Percentiles rank a stretch among this genome's conserved stretches.
phyloP scores from a whole-genome alignment of 1,139 yeast genomes.

The Sugiyamaella xylanicola region DNA sequence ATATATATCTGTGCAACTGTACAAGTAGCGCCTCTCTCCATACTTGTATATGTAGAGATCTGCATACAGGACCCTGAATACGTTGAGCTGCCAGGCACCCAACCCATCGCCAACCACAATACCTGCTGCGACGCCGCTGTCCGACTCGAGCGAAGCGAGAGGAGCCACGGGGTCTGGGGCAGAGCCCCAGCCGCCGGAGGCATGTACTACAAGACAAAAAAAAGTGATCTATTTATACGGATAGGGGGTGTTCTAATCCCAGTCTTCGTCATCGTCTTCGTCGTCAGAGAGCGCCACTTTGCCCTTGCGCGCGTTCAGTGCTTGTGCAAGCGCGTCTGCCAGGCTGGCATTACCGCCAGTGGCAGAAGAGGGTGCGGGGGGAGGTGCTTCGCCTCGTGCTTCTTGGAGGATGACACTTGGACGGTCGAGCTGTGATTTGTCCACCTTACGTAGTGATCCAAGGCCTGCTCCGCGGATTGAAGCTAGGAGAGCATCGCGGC shows the following conservation, averaged over 20 bases:
- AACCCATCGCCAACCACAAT: too few species aligned
- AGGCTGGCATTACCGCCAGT: slow-evolving; percentile 58
- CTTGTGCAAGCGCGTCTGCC: slow-evolving; percentile 88
- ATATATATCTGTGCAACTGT: too few species aligned
- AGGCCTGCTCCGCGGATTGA: slow-evolving; percentile 82
- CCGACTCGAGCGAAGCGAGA: background rate
- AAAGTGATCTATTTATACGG: background rate
- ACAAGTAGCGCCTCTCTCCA: too few species aligned
- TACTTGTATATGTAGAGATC: too few species aligned
- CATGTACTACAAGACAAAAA: background rate
- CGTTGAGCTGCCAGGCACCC: too few species aligned
- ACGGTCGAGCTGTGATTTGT: slow-evolving; percentile 77
- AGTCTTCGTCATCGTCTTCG: slow-evolving; percentile 76
- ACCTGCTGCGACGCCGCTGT: background rate
- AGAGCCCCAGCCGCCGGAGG: slow-evolving; percentile 11
- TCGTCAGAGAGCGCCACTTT: slow-evolving; percentile 85
- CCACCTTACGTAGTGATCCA: slow-evolving; percentile 69
- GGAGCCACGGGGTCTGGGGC: background rate
- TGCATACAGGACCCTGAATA: too few species aligned
- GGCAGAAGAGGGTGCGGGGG: slow-evolving; percentile 41
- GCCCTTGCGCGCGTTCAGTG: slow-evolving; percentile 75
- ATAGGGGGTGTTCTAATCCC: slow-evolving; percentile 44
- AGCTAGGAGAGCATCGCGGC: slow-evolving; percentile 81
- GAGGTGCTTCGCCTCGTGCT: slow-evolving; percentile 60
- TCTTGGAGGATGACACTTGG: slow-evolving; percentile 75